These are phyloP conservation scores for Taxillus chinensis DNA, from an alignment of 164 flowering plant species.

Conservation along the genomic window DNA sequence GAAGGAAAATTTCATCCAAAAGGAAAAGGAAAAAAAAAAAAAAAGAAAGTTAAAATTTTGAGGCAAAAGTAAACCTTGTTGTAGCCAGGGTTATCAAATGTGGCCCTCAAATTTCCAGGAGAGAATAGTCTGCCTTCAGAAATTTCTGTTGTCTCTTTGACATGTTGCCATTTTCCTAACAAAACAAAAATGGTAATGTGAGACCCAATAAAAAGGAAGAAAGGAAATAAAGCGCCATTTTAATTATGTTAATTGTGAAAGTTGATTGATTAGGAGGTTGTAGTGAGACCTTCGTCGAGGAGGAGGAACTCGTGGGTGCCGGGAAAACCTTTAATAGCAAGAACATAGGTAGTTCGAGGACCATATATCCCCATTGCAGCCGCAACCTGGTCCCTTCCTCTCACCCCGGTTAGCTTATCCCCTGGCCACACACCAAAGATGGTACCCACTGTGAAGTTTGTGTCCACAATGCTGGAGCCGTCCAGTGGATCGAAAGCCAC, in stretches of 20 bases:
- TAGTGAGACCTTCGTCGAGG: conserved; percentile 77
- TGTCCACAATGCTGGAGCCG: conserved; percentile 97
- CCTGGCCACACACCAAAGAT: conserved; percentile 99
- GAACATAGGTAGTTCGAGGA: conserved; percentile 86
- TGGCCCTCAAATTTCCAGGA: conserved; percentile 96
- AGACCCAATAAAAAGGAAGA: background rate
- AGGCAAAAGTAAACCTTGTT: conserved; percentile 42
- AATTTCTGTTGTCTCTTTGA: conserved; percentile 85
- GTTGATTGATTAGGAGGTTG: background rate
- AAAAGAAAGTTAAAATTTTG: background rate
- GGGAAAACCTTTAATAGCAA: conserved; percentile 78
- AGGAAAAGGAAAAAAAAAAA: background rate
- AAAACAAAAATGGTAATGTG: background rate
- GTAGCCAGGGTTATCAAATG: conserved; percentile 79
- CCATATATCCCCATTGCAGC: conserved; percentile 99
- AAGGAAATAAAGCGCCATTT: background rate
- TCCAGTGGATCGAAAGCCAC: conserved; percentile 98
- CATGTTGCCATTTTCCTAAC: conserved; percentile 95
- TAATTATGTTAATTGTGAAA: background rate
- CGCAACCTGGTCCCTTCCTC: conserved; percentile 87
- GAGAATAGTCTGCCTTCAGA: conserved; percentile 93
- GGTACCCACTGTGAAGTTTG: conserved; percentile 96
- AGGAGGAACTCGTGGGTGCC: conserved; percentile 97
- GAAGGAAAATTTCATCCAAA: background rate
- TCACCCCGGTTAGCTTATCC: conserved; percentile 76